Base-by-base conservation (phyloP, 2,329 filamentous ascomycete genomes). In the Ascochyta clinopodiicola region DNA sequence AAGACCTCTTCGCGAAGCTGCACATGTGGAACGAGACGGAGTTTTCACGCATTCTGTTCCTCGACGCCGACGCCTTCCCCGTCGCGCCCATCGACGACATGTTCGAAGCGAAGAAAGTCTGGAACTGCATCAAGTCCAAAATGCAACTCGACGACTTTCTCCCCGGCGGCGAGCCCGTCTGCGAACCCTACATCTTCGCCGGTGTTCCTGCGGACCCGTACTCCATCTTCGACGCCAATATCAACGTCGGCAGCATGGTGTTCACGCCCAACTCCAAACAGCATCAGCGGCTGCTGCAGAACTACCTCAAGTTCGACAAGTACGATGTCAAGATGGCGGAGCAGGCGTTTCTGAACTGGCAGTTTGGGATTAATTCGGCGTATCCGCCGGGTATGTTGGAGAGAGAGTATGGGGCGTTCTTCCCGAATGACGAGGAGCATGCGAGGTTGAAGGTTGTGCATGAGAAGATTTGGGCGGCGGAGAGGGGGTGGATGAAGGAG, bases 11-110 rank as follows among this genome's bases (percentile, higher is more conserved):
- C 49, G 67, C 71, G 5, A 75, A 75, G 40, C 62, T 75, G 17
- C 63, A 74, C 56, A 74, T 75, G 69, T 75, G 70, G 71, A 64
- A 62, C 7, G 66, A 73, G 44, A 70, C 64, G 0, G 63, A 70
- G 2, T 75, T 73, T 44, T 49, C 46, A n/a, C 65, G 64, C 19
- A 67, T 75, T 15, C 37, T 70, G 0, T 75, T 72, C 47, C 56
- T 75, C 4, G 72, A 75, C 43, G 71, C 69, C 0, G 72, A 75
- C 47, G 72, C 72, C 0, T 71, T 74, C 12, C 71, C 72, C 0
- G 48, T 73, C 3, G 45, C 56, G 0, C 69, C 68, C 27, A 60
- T 74, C 32, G 72, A 75, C 40, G 57, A 50, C 6, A 66, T 75
- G 56, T 72, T 75, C 44, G 64, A 69, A 9, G 29, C 69, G 7